Evolutionary conservation across 106 monocot genomes (phyloP), one percentile per base, ranked within the genome.

Genomic region (Alisma plantagoaquatica): DNA sequence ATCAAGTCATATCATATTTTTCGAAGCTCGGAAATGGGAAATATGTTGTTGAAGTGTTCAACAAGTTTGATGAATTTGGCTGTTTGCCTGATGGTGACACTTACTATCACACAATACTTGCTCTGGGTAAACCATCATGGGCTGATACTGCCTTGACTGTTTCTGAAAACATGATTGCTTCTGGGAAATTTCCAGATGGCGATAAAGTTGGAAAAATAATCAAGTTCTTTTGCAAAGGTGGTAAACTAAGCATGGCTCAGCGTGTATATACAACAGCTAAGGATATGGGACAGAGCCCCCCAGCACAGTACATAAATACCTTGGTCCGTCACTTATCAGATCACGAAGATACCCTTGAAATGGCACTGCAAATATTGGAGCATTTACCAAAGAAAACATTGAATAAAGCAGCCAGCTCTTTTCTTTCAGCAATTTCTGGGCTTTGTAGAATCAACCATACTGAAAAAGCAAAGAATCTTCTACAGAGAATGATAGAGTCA

Each of bases 121-220:
- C 84, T 8, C 81, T 89, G 57, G 53, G 84, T 1, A 81, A 62
- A 61, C 53, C 56, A 15, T 70, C 62, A 3, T 71, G 78, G 84
- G 26, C 78, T 53, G 62, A 77, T 22, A 24, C 41, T 21, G 78
- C 78, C 0, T 89, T 76, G 67, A 33, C 63, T 47, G 73, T 96
- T 69, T 96, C 81, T 57, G 84, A 84, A 63, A 76, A 79, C 71
- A 96, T 96, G 88, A 29, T 96, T 45, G 30, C 48, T 46, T 89
- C 73, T 1, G 81, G 73, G 30, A 62, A 30, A 10, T 57, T 96
- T 31, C 84, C 84, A 17, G 78, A 96, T 68, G 53, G 63, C 11
- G 73, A 78, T 35, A 81, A 84, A 43, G 70, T 69, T 32, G 77
- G 84, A 10, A 63, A 60, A 59, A 69, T 96, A 16, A 59, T 85